These are phyloP conservation scores for Penicillium tannophilum DNA, from an alignment of 495 filamentous ascomycete species.

Conservation along the genomic window DNA sequence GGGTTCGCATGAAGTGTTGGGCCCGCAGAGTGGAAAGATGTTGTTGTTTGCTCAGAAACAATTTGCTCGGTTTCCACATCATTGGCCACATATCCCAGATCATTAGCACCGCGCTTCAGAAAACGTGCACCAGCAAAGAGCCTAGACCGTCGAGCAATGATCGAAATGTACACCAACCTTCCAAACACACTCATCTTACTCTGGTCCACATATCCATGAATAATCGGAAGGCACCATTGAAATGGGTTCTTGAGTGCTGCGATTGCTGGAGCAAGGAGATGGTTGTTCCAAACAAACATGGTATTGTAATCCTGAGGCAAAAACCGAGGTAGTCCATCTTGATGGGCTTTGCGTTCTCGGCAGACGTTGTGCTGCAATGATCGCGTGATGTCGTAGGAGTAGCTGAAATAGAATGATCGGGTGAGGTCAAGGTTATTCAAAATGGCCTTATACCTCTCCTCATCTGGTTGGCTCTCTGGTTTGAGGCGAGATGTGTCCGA, in stretches of 20 bases:
- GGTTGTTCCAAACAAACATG: slow-evolving; percentile 98
- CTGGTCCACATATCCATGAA: slow-evolving; percentile 96
- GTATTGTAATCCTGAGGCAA: slow-evolving; percentile 73
- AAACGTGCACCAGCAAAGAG: slow-evolving; percentile 95
- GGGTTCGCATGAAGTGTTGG: slow-evolving; percentile 85
- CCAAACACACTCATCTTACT: slow-evolving; percentile 82
- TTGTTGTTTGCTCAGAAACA: slow-evolving; percentile 88
- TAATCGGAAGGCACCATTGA: slow-evolving; percentile 95
- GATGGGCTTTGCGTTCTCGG: slow-evolving; percentile 69
- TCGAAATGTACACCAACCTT: slow-evolving; percentile 81
- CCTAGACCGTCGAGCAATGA: slow-evolving; percentile 89
- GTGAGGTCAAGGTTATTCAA: slow-evolving; percentile 88
- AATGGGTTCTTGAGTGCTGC: slow-evolving; percentile 72
- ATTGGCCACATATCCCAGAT: slow-evolving; percentile 95
- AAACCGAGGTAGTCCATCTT: slow-evolving; percentile 59
- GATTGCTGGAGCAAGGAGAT: slow-evolving; percentile 79
- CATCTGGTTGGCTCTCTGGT: slow-evolving; percentile 82
- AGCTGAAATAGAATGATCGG: slow-evolving; percentile 95
- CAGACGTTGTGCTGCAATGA: slow-evolving; percentile 93
- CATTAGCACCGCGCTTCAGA: slow-evolving; percentile 92
- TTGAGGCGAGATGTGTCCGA: slow-evolving; percentile 64
- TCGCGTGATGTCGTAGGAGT: slow-evolving; percentile 93
- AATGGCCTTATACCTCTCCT: slow-evolving; percentile 84
- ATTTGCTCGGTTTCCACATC: slow-evolving; percentile 99
- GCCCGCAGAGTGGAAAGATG: slow-evolving; percentile 92